phyloP scores from a whole-genome alignment of 2,329 filamentous ascomycete genomes.

The Exophiala lecanii-corni region DNA sequence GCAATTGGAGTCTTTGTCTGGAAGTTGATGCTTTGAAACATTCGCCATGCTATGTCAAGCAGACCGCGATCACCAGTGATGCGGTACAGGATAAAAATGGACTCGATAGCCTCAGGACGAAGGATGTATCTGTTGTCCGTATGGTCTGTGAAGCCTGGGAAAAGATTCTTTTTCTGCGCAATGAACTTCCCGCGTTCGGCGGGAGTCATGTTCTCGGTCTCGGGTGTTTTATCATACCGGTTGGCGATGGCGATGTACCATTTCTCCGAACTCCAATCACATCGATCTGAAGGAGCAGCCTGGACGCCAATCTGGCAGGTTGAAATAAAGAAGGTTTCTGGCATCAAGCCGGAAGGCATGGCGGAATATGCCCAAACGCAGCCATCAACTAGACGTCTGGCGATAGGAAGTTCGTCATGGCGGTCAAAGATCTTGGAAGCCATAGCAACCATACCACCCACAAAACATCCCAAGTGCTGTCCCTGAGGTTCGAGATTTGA shows the following conservation, averaged over 20 bases:
- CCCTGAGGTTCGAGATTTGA: constrained; percentile 31
- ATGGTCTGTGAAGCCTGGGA: constrained; percentile 53
- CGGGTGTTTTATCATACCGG: constrained; percentile 14
- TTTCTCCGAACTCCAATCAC: constrained; percentile 38
- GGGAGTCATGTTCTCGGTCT: constrained; percentile 10
- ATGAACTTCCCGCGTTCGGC: constrained; percentile 34
- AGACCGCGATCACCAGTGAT: constrained; percentile 51
- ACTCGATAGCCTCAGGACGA: constrained; percentile 58
- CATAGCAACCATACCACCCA: constrained; percentile 66
- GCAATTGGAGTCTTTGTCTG: constrained; percentile 41
- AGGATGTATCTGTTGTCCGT: constrained; percentile 59
- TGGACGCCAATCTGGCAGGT: constrained; percentile 38
- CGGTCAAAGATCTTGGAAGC: constrained; percentile 58
- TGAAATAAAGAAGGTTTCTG: constrained; percentile 53
- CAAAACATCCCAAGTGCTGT: constrained; percentile 66
- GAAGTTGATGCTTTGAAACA: constrained; percentile 46
- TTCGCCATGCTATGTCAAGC: constrained; percentile 46
- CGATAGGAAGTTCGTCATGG: constrained; percentile 52
- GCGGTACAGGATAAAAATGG: constrained; percentile 57
- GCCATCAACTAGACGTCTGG: constrained; percentile 56
- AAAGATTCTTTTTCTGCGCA: constrained; percentile 38
- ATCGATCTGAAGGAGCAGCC: constrained; percentile 29
- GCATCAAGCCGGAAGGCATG: constrained; percentile 57
- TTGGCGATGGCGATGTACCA: constrained; percentile 31
- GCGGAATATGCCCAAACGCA: constrained; percentile 60